These are phyloP conservation scores for Thelephora ganbajun DNA, from an alignment of 768 basidiomycete genomes.

Conservation along the genomic window DNA sequence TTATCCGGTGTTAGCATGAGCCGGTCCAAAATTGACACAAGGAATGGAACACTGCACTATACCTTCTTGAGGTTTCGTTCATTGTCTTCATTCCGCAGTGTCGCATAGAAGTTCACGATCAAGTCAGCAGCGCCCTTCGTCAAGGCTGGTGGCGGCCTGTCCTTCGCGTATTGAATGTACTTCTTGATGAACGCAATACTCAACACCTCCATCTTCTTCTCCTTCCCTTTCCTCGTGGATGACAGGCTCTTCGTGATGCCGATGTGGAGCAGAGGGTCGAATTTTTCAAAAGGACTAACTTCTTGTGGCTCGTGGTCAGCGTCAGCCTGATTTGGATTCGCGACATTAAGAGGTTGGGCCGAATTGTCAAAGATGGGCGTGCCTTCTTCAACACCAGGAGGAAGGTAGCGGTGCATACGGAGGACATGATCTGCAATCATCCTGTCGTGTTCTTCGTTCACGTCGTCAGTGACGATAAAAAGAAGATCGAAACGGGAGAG, in stretches of 20 bases:
- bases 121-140: conserved; percentile 90
- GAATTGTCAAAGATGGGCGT: conserved; percentile 82
- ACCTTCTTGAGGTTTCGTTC: conserved; percentile 85
- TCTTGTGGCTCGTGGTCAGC: conserved; percentile 39
- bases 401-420: conserved; percentile 91
- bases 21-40: neutral
- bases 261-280: conserved; percentile 86
- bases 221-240: conserved; percentile 33
- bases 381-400: conserved; percentile 94
- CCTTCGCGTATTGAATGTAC: conserved; percentile 96
- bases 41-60: conserved; percentile 1
- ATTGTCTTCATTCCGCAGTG: conserved; percentile 81
- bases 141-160: conserved; percentile 67
- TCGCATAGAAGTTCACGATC: conserved; percentile 87
- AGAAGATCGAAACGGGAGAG: conserved; percentile 97
- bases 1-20: conserved; percentile 3
- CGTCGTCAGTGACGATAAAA: conserved; percentile 97
- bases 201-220: conserved; percentile 71
- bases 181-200: conserved; percentile 95
- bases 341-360: conserved; percentile 77
- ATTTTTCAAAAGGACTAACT: conserved; percentile 87
- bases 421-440: conserved; percentile 95
- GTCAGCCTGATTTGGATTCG: conserved; percentile 47
- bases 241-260: conserved; percentile 40
- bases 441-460: conserved; percentile 88